Evolutionary conservation across 176 grass and related monocot genomes (phyloP), one percentile per base, ranked within the genome.

Genomic region (Tuctoria greenei): DNA sequence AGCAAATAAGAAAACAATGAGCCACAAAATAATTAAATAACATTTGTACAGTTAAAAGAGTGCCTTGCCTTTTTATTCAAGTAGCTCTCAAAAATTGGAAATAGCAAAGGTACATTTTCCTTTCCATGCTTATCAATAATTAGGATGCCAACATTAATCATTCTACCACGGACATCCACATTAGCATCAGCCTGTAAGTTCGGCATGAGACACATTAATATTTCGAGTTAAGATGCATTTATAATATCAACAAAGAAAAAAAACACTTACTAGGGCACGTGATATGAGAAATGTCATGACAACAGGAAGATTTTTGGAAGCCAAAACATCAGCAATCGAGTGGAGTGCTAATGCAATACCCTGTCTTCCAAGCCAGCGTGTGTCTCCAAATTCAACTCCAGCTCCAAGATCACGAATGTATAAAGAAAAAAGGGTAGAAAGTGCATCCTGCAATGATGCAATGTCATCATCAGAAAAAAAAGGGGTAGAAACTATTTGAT

Each of bases 271-370:
- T 75, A 98, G 81, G 13, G 95, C 91, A 73, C 88, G 91, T 74
- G 95, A 98, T 87, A 98, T 98, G 66, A 98, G 84, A 82, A 98
- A 98, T 73, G 95, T 94, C 89, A 98, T 98, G 44, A 98, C 82
- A 81, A 92, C 82, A 72, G 95, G 95, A 73, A 98, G 88, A 88
- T 98, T 89, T 84, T 94, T 98, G 69, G 86, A 86, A 70, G 86
- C 84, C 79, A 98, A 88, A 67, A 98, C 82, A 90, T 98, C 95
- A 39, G 89, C 91, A 43, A 84, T 85, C 37, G 95, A 98, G 78
- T 92, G 91, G 64, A 98, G 91, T 49, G 95, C 91, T 83, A 94
- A 90, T 71, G 95, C 84, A 72, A 98, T 75, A 68, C 95, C 95
- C 83, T 98, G 95, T 84, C 95, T 89, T 80, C 88, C 95, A 83